Evolutionary conservation across 768 basidiomycete genomes (phyloP).

Genomic region (Strobilomyces echinocephalus): DNA sequence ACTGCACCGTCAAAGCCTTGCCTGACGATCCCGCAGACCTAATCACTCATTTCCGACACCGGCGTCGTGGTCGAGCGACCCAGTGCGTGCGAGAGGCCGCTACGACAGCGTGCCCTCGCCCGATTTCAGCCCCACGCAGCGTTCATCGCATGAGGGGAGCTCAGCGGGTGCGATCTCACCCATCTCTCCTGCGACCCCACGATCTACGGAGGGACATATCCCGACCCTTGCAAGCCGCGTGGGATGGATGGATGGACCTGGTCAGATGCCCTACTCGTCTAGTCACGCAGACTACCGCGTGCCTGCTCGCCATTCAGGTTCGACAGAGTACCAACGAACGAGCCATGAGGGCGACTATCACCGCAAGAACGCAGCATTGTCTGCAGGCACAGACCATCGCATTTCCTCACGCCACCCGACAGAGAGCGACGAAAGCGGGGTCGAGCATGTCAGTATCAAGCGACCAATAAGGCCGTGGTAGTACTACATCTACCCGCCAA

Average conservation of each 20-base stretch:
- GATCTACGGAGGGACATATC: slow-evolving; percentile 32
- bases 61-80: slow-evolving; percentile 25
- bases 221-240: slow-evolving; percentile 13
- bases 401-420: slow-evolving; percentile 23
- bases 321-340: slow-evolving; percentile 11
- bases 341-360: slow-evolving; percentile 3
- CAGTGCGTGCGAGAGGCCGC: slow-evolving; percentile 10
- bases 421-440: slow-evolving; percentile 36
- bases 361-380: slow-evolving; percentile 14
- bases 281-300: slow-evolving; percentile 16
- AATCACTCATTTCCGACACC: slow-evolving; percentile 16
- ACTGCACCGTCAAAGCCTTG: neutral
- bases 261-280: slow-evolving; percentile 5
- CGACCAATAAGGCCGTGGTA: slow-evolving; percentile 49
- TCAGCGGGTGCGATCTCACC: slow-evolving; percentile 52
- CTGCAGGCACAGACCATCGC: slow-evolving; percentile 21
- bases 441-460: slow-evolving; percentile 24
- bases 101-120: slow-evolving; percentile 18
- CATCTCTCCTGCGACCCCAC: slow-evolving; percentile 48
- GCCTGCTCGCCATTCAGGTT: slow-evolving; percentile 4
- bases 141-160: slow-evolving; percentile 40
- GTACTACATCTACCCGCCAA: neutral
- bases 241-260: slow-evolving; percentile 8
- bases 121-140: slow-evolving; percentile 22
- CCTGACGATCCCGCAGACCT: slow-evolving; percentile 13